Conservation (phyloP, 2,329 filamentous ascomycete genomes). For the Phialophora macrospora region DNA sequence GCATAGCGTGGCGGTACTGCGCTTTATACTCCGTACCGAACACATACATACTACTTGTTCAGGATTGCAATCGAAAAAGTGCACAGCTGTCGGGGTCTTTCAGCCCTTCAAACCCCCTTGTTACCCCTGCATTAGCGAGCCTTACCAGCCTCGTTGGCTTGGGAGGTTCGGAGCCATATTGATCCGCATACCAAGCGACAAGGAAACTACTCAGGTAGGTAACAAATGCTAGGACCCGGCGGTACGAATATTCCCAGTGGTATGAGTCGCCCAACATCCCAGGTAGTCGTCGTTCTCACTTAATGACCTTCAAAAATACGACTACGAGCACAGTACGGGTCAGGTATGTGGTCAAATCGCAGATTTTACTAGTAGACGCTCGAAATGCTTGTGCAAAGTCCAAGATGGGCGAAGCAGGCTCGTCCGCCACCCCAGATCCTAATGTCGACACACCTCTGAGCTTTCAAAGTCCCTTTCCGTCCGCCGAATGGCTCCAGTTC, state of each 20-base stretch:
- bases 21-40: conserved; percentile 17
- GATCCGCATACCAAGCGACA: background rate
- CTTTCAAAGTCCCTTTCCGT: background rate
- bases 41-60: conserved; percentile 13
- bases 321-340: no score
- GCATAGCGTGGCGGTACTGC: conserved; percentile 10
- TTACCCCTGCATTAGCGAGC: background rate
- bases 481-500: background rate
- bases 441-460: no score
- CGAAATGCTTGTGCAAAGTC: no score
- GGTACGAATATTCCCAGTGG: background rate
- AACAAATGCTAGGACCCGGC: background rate
- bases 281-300: no score
- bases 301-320: no score
- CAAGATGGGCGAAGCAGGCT: no score
- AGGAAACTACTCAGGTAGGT: background rate
- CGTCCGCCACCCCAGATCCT: no score
- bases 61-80: conserved; percentile 2
- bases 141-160: background rate
- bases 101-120: background rate
- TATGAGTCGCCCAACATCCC: no score
- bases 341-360: no score
- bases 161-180: background rate
- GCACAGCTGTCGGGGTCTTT: background rate
- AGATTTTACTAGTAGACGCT: no score